A percentile compares a stretch with the other conserved stretches of the same genome.
Evolutionary conservation across 2,329 filamentous ascomycete species (phyloP).

Genomic region (Rutstroemia sp.): DNA sequence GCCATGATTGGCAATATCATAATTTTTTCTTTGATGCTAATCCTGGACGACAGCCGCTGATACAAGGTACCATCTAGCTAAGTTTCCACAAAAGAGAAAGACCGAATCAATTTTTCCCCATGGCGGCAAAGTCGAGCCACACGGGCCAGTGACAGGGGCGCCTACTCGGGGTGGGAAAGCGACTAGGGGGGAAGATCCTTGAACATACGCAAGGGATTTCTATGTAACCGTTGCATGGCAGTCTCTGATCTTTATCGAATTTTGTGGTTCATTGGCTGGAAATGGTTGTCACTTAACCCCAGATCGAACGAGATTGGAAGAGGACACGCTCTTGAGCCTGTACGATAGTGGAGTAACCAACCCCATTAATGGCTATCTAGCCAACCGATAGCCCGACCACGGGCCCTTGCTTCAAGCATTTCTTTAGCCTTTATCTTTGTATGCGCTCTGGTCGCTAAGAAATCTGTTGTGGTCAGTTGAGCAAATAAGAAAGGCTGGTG

Average conservation of each 20-base stretch:
- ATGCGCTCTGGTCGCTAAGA: too few relatives aligned
- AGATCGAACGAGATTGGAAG: neutral
- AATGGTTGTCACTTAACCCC: neutral
- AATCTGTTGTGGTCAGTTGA: too few relatives aligned
- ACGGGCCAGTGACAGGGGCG: slow-evolving; percentile 1
- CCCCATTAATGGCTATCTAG: neutral
- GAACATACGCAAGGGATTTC: neutral
- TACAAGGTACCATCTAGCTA: neutral
- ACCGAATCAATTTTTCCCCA: neutral
- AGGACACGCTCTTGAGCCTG: neutral
- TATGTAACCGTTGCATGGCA: slow-evolving; percentile 6
- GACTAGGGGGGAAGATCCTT: neutral
- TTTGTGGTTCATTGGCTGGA: neutral
- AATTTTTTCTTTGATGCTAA: slow-evolving; percentile 3
- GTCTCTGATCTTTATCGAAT: neutral
- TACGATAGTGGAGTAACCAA: neutral
- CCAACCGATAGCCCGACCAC: neutral
- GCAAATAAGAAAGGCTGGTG: too few relatives aligned
- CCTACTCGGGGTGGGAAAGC: neutral
- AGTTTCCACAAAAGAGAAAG: neutral
- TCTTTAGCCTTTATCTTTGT: too few relatives aligned
- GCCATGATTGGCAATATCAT: slow-evolving; percentile 1
- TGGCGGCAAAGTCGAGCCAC: slow-evolving; percentile 5
- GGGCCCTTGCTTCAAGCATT: neutral
- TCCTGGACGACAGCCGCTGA: slow-evolving; percentile 8